Evolutionary conservation across 225 moss, liverwort and hornwort species (phyloP).

Genomic region (Polytrichum commune): DNA sequence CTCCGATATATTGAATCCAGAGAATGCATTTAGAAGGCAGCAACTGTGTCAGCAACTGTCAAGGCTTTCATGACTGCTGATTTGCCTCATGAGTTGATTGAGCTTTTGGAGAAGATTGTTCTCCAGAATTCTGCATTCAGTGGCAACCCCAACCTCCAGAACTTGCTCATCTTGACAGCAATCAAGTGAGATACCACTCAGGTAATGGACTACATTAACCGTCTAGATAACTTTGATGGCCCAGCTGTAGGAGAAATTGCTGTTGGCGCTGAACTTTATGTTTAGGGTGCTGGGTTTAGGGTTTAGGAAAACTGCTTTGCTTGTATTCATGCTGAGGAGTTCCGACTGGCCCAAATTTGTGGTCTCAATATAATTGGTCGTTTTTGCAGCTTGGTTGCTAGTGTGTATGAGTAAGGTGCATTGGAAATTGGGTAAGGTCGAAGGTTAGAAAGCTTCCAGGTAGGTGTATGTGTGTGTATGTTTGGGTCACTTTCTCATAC

Average conservation of each 20-base stretch:
- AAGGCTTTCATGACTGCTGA: constrained; percentile 94
- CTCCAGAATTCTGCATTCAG: constrained; percentile 84
- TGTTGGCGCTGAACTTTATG: constrained; percentile 66
- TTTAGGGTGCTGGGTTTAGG: too few relatives aligned
- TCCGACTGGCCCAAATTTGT: too few relatives aligned
- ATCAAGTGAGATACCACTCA: constrained; percentile 76
- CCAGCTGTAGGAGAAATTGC: constrained; percentile 83
- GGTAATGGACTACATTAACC: constrained; percentile 82
- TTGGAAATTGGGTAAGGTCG: too few relatives aligned
- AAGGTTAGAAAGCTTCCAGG: constrained; percentile 25
- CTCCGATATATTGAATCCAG: constrained; percentile 82
- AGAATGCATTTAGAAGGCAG: constrained; percentile 69
- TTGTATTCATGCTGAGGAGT: too few relatives aligned
- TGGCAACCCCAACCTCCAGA: constrained; percentile 81
- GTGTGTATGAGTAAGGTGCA: too few relatives aligned
- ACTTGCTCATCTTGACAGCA: constrained; percentile 74
- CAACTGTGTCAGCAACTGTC: constrained; percentile 84
- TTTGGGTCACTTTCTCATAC: too few relatives aligned
- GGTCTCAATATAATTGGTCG: too few relatives aligned
- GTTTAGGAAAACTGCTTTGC: too few relatives aligned
- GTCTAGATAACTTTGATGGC: constrained; percentile 78
- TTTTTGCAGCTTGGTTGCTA: too few relatives aligned
- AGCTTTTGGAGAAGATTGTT: constrained; percentile 80
- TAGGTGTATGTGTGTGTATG: not conserved
- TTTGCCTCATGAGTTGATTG: constrained; percentile 76